Base-by-base conservation (phyloP, 495 filamentous ascomycete species). In the Podospora tetraspora region DNA sequence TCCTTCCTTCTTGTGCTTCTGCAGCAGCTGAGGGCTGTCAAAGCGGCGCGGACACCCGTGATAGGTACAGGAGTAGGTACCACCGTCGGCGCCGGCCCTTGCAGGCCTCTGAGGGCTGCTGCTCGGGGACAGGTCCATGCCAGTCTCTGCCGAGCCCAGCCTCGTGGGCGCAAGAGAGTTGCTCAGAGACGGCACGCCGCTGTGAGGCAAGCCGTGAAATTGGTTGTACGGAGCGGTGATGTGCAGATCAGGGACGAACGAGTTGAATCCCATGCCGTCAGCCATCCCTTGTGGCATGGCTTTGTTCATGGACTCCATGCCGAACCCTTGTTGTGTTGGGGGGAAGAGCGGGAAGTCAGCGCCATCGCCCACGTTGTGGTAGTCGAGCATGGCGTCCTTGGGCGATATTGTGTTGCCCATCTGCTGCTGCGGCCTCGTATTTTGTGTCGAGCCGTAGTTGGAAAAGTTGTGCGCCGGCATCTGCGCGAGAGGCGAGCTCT, bases 21-120 rank as follows among this genome's bases (percentile, higher is more conserved):
- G 92, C 25, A 99, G 86, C 75, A 93, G 89, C 25, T 87, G 84
- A 12, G 92, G 90, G 8, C 91, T 91, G 66, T 96, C 91, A 75
- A 99, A 99, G 66, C 95, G 92, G 66, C 87, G 84, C 0, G 89
- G 89, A 76, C 95, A 99, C 61, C 92, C 92, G 77, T 94, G 92
- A 72, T 97, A 96, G 16, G 92, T 96, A 78, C 96, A 99, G 22
- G 92, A 93, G 83, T 97, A 99, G 1, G 92, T 96, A 13, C 94
- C 95, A 30, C 88, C 85, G 72, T 94, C 90, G 0, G 94, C 90
- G 13, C 81, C 83, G 1, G 91, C 87, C 34, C 88, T 83, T 3
- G 78, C 74, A 4, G 92, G 92, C 59, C 86, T 84, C 60, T 78
- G 79, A 3, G 75, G 75, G 69, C 79, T 75, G 70, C 64, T 73